phyloP scores from a whole-genome alignment of 1,284 basidiomycete species.

The Trametes pubescens region DNA sequence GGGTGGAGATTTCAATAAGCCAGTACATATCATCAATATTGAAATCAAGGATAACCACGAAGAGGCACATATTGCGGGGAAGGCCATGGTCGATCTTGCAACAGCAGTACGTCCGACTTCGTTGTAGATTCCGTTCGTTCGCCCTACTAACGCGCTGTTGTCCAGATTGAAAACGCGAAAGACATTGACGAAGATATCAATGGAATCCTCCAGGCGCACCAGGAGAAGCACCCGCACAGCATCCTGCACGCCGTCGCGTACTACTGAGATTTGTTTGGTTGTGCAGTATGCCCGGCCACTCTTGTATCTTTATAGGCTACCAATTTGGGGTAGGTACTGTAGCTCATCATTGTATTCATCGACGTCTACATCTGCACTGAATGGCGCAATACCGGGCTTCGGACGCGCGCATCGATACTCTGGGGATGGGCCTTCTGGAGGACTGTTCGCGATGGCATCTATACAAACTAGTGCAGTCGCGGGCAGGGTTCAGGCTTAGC shows the following conservation, averaged over 20 bases:
- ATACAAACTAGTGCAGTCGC: constrained; percentile 19
- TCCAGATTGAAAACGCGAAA: constrained; percentile 83
- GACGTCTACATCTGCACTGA: constrained; percentile 9
- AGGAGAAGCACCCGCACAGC: constrained; percentile 91
- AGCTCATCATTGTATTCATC: constrained; percentile 12
- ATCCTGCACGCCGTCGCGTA: constrained; percentile 92
- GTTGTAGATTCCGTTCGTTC: constrained; percentile 3
- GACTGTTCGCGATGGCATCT: constrained; percentile 6
- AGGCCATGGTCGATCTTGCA: constrained; percentile 95
- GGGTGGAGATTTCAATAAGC: constrained; percentile 92
- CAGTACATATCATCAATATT: constrained; percentile 97
- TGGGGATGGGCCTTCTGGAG: constrained; percentile 7
- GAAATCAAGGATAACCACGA: constrained; percentile 99
- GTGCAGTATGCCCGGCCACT: constrained; percentile 1
- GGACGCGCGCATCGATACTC: constrained; percentile 17
- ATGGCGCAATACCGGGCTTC: constrained; percentile 25
- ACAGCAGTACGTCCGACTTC: constrained; percentile 70
- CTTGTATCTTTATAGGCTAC: constrained; percentile 25
- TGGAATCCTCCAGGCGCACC: constrained; percentile 83
- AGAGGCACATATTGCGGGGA: constrained; percentile 95
- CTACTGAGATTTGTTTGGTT: constrained; percentile 59
- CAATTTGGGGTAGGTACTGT: constrained; percentile 10
- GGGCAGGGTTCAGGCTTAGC: not conserved
- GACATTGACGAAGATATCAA: constrained; percentile 95
- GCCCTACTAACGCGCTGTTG: constrained; percentile 9